Conservation (phyloP, 2,329 filamentous ascomycete species). For the Cladosporium colombiae region DNA sequence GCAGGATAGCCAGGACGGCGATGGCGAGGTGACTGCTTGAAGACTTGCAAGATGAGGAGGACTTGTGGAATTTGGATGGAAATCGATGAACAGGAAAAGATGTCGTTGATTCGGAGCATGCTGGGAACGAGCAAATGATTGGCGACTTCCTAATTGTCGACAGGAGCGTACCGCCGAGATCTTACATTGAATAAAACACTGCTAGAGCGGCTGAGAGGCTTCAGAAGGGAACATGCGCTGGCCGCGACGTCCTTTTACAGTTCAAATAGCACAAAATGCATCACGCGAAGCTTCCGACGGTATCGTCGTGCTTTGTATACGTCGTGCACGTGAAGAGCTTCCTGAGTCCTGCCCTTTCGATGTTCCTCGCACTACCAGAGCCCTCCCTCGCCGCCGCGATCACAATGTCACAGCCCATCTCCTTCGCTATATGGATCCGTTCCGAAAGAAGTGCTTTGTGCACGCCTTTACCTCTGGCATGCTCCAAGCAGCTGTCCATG, state of each 20-base stretch:
- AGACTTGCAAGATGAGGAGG: neutral
- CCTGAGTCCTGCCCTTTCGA: neutral
- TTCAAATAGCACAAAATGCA: neutral
- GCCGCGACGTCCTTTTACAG: neutral
- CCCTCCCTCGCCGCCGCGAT: neutral
- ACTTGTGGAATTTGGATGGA: neutral
- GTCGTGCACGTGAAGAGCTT: neutral
- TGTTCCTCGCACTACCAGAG: constrained; percentile 8
- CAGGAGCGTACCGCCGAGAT: neutral
- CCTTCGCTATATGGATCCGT: neutral
- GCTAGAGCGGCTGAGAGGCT: neutral
- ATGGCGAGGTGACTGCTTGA: neutral
- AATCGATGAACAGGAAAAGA: neutral
- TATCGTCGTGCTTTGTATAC: neutral
- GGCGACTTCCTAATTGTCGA: neutral
- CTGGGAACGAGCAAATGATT: neutral
- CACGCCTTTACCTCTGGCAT: neutral
- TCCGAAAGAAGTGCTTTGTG: neutral
- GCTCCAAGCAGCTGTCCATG: neutral
- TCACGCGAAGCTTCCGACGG: neutral
- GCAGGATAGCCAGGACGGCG: too few species aligned
- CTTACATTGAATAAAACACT: neutral
- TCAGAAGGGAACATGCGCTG: neutral
- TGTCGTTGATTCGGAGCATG: neutral
- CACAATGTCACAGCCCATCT: neutral